These are phyloP conservation scores for Globisporangium abappressorium DNA, from an alignment of 352 stramenopile species.

Conservation along the genomic window DNA sequence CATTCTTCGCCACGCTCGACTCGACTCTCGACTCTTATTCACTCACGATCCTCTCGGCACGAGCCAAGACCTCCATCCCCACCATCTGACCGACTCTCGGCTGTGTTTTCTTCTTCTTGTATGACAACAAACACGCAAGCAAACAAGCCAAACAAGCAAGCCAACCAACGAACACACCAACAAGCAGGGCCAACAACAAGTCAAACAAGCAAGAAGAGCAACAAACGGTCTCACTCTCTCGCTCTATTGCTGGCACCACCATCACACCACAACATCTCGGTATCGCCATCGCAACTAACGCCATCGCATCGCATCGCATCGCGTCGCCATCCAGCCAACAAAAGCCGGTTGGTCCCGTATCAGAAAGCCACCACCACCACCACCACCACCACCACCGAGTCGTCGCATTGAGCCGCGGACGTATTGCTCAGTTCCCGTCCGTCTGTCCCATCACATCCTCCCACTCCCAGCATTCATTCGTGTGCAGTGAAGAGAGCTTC, in stretches of 20 bases:
- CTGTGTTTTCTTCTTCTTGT: background rate
- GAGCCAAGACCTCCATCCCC: background rate
- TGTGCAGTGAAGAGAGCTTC: background rate
- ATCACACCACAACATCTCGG: background rate
- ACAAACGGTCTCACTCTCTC: background rate
- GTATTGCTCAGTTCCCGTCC: conserved; percentile 1
- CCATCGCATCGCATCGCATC: background rate
- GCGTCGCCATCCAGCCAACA: background rate
- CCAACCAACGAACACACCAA: background rate
- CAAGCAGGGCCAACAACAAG: background rate
- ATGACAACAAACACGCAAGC: background rate
- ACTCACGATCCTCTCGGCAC: conserved; percentile 10
- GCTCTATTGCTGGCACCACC: background rate
- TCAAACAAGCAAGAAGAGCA: background rate
- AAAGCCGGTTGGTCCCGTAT: background rate
- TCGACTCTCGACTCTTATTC: background rate
- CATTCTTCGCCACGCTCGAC: background rate
- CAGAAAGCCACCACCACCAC: background rate
- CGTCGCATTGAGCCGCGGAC: conserved; percentile 4
- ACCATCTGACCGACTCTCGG: background rate
- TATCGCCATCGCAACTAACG: conserved; percentile 2
- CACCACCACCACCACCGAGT: background rate
- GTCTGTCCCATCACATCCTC: background rate
- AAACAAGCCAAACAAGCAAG: background rate
- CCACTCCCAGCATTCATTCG: background rate